A percentile compares a stretch with the other conserved stretches of the same genome.
Evolutionary conservation across 1,284 basidiomycete species (phyloP).

Genomic region (Melanopsichium pennsylvanicum): DNA sequence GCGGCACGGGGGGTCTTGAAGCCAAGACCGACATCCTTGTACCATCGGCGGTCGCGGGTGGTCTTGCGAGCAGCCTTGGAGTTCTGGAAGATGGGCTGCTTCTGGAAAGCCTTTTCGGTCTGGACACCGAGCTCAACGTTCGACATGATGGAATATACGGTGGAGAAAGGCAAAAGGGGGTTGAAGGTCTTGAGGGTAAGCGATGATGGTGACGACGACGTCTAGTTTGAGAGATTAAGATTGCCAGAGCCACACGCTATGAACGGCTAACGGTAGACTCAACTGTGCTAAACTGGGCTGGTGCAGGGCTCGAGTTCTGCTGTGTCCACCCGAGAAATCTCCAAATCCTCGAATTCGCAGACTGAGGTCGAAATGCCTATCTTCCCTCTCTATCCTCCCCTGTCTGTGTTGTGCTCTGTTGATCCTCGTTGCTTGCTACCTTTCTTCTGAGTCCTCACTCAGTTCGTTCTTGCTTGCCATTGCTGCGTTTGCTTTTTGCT

Average conservation of each 20-base stretch:
- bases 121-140: conserved; percentile 65
- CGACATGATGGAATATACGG: conserved; percentile 57
- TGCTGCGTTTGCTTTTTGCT: too few species aligned
- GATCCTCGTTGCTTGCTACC: too few species aligned
- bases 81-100: conserved; percentile 98
- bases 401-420: too few species aligned
- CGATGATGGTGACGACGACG: conserved; percentile 37
- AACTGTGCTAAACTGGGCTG: too few species aligned
- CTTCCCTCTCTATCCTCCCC: too few species aligned
- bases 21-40: conserved; percentile 73
- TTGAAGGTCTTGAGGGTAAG: conserved; percentile 31
- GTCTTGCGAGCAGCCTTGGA: conserved; percentile 89
- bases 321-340: too few species aligned
- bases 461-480: too few species aligned
- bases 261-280: too few species aligned
- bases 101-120: conserved; percentile 73
- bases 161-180: conserved; percentile 26
- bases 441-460: too few species aligned
- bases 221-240: conserved; percentile 13
- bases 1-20: conserved; percentile 87
- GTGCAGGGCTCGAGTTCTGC: too few species aligned
- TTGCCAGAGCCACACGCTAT: neutral
- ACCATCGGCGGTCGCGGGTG: conserved; percentile 97
- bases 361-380: too few species aligned
- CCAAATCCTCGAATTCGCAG: too few species aligned